Evolutionary conservation across 2,329 filamentous ascomycete genomes (phyloP).

Genomic region (Fusarium sp.): DNA sequence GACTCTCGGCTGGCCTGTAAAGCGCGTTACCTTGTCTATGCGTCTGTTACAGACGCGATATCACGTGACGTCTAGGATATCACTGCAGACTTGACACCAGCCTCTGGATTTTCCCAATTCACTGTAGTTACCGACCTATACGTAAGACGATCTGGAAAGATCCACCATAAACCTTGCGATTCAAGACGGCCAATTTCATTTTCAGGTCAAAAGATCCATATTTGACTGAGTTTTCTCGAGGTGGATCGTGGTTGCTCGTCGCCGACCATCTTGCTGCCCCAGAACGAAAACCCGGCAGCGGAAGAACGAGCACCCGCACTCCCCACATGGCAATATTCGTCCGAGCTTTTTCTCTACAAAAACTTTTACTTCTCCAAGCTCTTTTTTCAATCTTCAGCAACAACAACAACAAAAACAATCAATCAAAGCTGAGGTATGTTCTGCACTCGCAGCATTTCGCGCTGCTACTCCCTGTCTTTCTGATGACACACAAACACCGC

Average conservation of each 20-base stretch:
- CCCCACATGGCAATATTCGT: conserved; percentile 44
- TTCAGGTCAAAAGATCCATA: conserved; percentile 9
- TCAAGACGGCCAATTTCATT: conserved; percentile 6
- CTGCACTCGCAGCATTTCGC: conserved; percentile 17
- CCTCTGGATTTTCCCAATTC: background rate
- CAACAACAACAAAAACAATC: conserved; percentile 39
- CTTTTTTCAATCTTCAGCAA: conserved; percentile 34
- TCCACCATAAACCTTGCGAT: conserved; percentile 6
- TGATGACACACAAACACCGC: conserved; percentile 89
- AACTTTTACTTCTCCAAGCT: conserved; percentile 36
- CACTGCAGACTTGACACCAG: background rate
- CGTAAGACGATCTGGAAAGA: background rate
- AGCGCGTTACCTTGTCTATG: conserved; percentile 20
- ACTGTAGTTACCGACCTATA: background rate
- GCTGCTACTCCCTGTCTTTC: conserved; percentile 49
- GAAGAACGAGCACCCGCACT: conserved; percentile 26
- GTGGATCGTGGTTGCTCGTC: conserved; percentile 30
- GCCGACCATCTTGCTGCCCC: conserved; percentile 25
- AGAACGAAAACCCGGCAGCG: conserved; percentile 10
- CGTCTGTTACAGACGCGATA: conserved; percentile 28
- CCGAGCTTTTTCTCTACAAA: conserved; percentile 46
- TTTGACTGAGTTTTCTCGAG: conserved; percentile 23
- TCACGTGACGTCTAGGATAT: conserved; percentile 36
- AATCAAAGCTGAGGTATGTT: conserved; percentile 45
- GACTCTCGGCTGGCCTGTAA: conserved; percentile 4